These are phyloP conservation scores for Plasmodium cynomolgi DNA, from an alignment of 169 alveolate genomes.

Conservation along the genomic window DNA sequence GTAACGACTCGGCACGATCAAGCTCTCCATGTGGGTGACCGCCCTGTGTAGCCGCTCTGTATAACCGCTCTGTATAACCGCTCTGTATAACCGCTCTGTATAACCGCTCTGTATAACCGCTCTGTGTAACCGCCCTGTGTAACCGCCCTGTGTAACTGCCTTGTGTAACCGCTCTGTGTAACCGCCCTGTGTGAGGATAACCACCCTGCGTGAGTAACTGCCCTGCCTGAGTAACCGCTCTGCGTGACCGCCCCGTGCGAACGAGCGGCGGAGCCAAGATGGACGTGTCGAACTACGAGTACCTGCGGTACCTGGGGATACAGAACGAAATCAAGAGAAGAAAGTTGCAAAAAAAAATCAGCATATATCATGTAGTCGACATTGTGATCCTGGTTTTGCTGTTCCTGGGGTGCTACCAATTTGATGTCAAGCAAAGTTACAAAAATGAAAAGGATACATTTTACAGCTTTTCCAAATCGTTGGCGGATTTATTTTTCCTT, in stretches of 20 bases:
- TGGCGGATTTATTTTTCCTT: constrained; percentile 13
- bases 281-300: constrained; percentile 57
- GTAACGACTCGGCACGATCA: not conserved
- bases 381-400: not conserved
- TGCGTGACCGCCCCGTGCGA: not conserved
- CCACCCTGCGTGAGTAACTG: no score
- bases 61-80: not conserved
- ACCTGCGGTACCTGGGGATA: constrained; percentile 34
- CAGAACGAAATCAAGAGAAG: constrained; percentile 40
- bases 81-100: not conserved
- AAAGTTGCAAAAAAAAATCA: not conserved
- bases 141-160: not conserved
- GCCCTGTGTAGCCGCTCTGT: not conserved
- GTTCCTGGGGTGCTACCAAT: constrained; percentile 38
- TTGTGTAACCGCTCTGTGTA: not conserved
- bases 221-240: not conserved
- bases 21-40: not conserved
- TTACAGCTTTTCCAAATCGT: constrained; percentile 39
- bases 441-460: constrained; percentile 9
- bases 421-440: constrained; percentile 2
- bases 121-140: no score
- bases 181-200: no score
- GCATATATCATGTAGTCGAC: constrained; percentile 48
- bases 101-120: not conserved
- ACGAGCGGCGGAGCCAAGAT: constrained; percentile 21